These are phyloP conservation scores for Trypanosoma mega DNA, from an alignment of 208 protist genomes.

Conservation along the genomic window DNA sequence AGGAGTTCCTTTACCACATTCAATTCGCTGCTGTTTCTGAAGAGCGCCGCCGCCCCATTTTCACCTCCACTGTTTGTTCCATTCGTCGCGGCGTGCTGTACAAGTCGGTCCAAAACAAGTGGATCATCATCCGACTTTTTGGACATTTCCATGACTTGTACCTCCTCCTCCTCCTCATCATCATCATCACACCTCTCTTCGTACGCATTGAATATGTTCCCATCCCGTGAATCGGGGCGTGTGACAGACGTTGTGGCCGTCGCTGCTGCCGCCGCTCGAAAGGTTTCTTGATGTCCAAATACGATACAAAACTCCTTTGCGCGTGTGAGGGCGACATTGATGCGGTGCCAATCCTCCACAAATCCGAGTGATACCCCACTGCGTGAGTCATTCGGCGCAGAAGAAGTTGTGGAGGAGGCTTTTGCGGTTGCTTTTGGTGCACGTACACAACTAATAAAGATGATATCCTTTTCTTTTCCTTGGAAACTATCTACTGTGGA, in stretches of 20 bases:
- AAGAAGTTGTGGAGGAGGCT: conserved; percentile 23
- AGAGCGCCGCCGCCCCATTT: conserved; percentile 1
- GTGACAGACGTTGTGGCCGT: not conserved
- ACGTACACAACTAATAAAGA: conserved; percentile 91
- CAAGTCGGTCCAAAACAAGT: conserved; percentile 42
- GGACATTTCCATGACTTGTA: conserved; percentile 6
- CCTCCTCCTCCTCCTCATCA: conserved; percentile 7
- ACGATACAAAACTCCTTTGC: conserved; percentile 80
- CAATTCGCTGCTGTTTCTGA: conserved; percentile 11
- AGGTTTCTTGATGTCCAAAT: conserved; percentile 50
- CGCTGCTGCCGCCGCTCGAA: conserved; percentile 33
- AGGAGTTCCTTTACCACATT: conserved; percentile 14
- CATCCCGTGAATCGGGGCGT: conserved; percentile 13
- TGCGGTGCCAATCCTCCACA: conserved; percentile 79
- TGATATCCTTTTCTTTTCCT: conserved; percentile 92
- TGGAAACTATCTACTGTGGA: conserved; percentile 93
- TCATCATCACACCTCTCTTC: conserved; percentile 24
- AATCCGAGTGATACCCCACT: conserved; percentile 77
- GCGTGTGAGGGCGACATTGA: conserved; percentile 94
- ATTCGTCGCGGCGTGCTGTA: conserved; percentile 37
- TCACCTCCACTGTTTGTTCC: not conserved
- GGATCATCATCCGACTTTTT: conserved; percentile 55
- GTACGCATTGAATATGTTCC: conserved; percentile 23
- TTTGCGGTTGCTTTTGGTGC: conserved; percentile 18
- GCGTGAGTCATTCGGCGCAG: conserved; percentile 21